phyloP scores from a whole-genome alignment of 2,329 filamentous ascomycete species.

The Cladorrhinum sp. region DNA sequence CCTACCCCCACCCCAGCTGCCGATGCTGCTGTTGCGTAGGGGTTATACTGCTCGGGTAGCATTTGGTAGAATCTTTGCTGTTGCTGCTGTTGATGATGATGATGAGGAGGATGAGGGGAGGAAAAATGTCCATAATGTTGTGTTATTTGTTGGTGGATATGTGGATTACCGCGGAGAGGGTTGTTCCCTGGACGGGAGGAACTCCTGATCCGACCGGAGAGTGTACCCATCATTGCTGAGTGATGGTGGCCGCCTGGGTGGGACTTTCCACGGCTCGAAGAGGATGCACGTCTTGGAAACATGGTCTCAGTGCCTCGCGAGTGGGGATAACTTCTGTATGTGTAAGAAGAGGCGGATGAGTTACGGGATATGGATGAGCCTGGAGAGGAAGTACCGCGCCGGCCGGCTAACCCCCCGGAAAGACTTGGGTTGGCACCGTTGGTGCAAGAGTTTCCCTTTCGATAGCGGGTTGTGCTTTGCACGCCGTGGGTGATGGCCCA shows the following conservation, averaged over 20 bases:
- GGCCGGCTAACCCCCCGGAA: neutral
- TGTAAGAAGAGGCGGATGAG: neutral
- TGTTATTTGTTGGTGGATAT: no score
- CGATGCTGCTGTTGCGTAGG: neutral
- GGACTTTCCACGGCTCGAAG: neutral
- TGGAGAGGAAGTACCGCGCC: neutral
- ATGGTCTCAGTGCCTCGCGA: no score
- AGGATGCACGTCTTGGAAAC: neutral
- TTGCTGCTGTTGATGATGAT: neutral
- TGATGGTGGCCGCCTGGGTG: neutral
- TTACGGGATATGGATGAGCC: neutral
- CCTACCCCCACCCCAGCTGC: no score
- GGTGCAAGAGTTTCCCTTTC: slow-evolving; percentile 44
- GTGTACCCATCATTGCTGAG: no score
- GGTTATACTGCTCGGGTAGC: neutral
- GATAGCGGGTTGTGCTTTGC: slow-evolving; percentile 80
- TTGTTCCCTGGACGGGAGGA: neutral
- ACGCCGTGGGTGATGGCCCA: slow-evolving; percentile 66
- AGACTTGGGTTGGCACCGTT: neutral
- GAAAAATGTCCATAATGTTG: no score
- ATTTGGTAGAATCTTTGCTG: neutral
- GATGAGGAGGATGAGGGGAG: neutral
- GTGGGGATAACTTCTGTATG: neutral
- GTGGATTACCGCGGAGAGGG: no score
- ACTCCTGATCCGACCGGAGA: neutral